Evolutionary conservation across 2,329 filamentous ascomycete genomes (phyloP).

Genomic region (Parastagonospora avenae): DNA sequence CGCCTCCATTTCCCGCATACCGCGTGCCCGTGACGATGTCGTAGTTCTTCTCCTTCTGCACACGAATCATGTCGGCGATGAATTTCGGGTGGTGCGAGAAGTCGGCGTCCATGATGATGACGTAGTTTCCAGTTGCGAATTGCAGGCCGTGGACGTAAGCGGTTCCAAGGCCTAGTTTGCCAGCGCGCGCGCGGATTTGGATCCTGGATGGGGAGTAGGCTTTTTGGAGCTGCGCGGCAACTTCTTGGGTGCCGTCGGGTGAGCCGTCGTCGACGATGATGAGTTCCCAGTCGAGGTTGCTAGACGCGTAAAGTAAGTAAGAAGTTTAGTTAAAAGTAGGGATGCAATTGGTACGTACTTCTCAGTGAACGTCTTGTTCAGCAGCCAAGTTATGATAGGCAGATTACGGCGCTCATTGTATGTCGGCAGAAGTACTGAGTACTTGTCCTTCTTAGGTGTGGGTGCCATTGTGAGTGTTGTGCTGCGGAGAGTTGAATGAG

Average conservation of each 20-base stretch:
- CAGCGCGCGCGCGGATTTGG: constrained; percentile 82
- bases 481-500: constrained; percentile 32
- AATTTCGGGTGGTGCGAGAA: constrained; percentile 99
- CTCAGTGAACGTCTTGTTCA: constrained; percentile 89
- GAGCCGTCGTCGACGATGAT: constrained; percentile 98
- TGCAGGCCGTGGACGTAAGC: constrained; percentile 95
- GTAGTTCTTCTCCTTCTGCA: constrained; percentile 78
- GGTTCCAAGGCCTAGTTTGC: constrained; percentile 95
- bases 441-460: constrained; percentile 69
- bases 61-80: constrained; percentile 89
- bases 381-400: constrained; percentile 91
- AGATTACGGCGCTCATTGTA: constrained; percentile 99
- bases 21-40: constrained; percentile 97
- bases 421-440: constrained; percentile 95
- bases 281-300: constrained; percentile 94
- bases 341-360: constrained; percentile 62
- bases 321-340: background rate
- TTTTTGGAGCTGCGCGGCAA: constrained; percentile 88
- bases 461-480: constrained; percentile 34
- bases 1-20: constrained; percentile 83
- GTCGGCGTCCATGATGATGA: constrained; percentile 99
- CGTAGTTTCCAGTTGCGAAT: constrained; percentile 88
- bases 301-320: constrained; percentile 46
- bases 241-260: constrained; percentile 89
- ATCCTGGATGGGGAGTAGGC: constrained; percentile 79